Evolutionary conservation across 1,139 yeast genomes (phyloP).

Genomic region (Zygotorulaspora mrakii): DNA sequence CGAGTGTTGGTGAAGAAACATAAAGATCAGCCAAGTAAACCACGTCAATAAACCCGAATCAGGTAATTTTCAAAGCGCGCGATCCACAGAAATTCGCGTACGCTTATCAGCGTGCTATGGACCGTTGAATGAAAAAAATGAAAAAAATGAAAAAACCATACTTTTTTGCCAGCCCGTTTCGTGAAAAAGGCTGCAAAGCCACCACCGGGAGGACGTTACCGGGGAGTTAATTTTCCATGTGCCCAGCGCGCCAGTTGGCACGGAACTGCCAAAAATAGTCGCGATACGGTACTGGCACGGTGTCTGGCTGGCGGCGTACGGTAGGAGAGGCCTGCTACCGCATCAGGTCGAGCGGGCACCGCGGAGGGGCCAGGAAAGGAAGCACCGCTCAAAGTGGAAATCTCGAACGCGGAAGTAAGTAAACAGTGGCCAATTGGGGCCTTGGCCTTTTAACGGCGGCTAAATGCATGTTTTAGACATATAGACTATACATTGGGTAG

Average conservation of each 20-base stretch:
- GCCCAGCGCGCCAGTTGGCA: slow-evolving; percentile 1
- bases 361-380: too few species aligned
- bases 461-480: neutral
- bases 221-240: too few species aligned
- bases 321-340: too few species aligned
- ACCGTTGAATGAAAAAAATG: too few species aligned
- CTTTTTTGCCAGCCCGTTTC: too few species aligned
- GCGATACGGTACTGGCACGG: too few species aligned
- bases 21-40: slow-evolving; percentile 2
- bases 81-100: slow-evolving; percentile 3
- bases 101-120: neutral
- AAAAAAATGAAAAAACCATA: too few species aligned
- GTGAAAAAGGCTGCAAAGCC: too few species aligned
- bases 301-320: too few species aligned
- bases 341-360: too few species aligned
- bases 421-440: too few species aligned
- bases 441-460: neutral
- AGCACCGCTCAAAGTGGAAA: neutral
- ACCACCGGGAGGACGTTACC: too few species aligned
- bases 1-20: neutral
- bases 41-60: slow-evolving; percentile 3
- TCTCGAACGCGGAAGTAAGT: neutral
- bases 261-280: neutral
- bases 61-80: slow-evolving; percentile 1
- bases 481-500: neutral